Percentiles rank a stretch among this genome's conserved stretches.
phyloP scores from a whole-genome alignment of 768 basidiomycete species.

The Peribolospora kevripleyi region DNA sequence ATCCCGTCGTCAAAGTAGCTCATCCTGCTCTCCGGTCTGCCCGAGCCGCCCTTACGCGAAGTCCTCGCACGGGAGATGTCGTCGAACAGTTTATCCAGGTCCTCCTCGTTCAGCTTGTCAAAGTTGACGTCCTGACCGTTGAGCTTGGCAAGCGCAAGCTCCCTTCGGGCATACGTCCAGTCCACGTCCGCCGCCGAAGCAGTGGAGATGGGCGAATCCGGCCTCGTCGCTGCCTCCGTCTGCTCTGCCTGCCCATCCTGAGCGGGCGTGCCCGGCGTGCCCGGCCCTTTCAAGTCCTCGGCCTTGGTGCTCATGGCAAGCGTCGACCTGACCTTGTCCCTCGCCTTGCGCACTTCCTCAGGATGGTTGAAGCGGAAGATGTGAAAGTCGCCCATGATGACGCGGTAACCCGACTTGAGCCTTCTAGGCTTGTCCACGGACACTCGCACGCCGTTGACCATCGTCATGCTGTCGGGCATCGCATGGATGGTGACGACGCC shows the following conservation, averaged over 20 bases:
- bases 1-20: constrained; percentile 10
- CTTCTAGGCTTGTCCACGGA: constrained; percentile 54
- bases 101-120: constrained; percentile 80
- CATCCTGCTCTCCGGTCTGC: constrained; percentile 49
- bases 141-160: constrained; percentile 66
- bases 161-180: constrained; percentile 91
- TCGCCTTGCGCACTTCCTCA: constrained; percentile 73
- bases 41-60: constrained; percentile 31
- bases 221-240: constrained; percentile 19
- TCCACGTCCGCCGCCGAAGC: constrained; percentile 48
- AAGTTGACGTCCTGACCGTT: constrained; percentile 62
- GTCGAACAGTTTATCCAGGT: constrained; percentile 37
- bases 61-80: constrained; percentile 81
- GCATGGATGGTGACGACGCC: constrained; percentile 55
- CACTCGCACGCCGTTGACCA: constrained; percentile 81
- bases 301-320: constrained; percentile 37
- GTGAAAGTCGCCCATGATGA: constrained; percentile 91
- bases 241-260: too few relatives aligned
- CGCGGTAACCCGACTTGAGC: constrained; percentile 78
- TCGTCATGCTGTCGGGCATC: constrained; percentile 58
- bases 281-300: constrained; percentile 27
- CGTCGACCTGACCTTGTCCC: constrained; percentile 50
- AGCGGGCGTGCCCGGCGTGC: constrained; percentile 22
- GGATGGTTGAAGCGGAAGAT: constrained; percentile 92
- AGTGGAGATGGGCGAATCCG: constrained; percentile 45